These are phyloP conservation scores for Penicillium paradoxum DNA, from an alignment of 495 filamentous ascomycete genomes.

Conservation along the genomic window DNA sequence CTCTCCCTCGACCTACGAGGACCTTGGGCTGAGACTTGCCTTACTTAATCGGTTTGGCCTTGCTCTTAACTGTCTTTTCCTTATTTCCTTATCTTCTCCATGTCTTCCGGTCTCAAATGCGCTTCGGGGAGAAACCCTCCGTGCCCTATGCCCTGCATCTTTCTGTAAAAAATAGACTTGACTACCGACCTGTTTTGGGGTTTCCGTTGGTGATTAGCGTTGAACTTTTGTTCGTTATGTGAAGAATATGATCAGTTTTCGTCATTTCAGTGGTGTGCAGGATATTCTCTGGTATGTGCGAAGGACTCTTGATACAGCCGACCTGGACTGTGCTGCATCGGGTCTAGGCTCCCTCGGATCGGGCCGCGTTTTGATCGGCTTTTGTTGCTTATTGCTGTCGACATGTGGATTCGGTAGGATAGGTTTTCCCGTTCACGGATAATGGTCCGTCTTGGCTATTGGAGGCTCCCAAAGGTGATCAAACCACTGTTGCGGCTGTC, in stretches of 20 bases:
- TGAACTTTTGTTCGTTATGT: conserved; percentile 31
- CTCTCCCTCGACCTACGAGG: conserved; percentile 1
- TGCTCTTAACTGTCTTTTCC: conserved; percentile 12
- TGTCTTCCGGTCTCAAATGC: conserved; percentile 13
- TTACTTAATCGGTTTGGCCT: conserved; percentile 8
- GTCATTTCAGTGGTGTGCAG: conserved; percentile 3
- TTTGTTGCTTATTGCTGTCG: neutral
- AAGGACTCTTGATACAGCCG: neutral
- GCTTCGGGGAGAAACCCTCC: conserved; percentile 17
- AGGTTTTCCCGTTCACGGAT: neutral
- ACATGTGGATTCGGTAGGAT: neutral
- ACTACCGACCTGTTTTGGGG: conserved; percentile 23
- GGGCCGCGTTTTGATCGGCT: conserved; percentile 4
- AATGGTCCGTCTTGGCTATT: neutral
- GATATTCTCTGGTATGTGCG: neutral
- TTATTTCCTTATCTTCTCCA: conserved; percentile 13
- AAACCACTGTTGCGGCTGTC: neutral
- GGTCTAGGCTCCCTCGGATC: conserved; percentile 8
- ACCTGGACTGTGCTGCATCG: conserved; percentile 5
- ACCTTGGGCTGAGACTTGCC: neutral
- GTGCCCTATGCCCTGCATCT: conserved; percentile 25
- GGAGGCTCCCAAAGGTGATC: neutral
- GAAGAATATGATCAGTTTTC: conserved; percentile 40
- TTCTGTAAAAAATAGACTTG: conserved; percentile 46
- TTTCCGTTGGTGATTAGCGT: conserved; percentile 41